Percentiles rank a stretch among this genome's conserved stretches.
Conservation (phyloP, 1,284 basidiomycete genomes). For the Naganishia sp. region DNA sequence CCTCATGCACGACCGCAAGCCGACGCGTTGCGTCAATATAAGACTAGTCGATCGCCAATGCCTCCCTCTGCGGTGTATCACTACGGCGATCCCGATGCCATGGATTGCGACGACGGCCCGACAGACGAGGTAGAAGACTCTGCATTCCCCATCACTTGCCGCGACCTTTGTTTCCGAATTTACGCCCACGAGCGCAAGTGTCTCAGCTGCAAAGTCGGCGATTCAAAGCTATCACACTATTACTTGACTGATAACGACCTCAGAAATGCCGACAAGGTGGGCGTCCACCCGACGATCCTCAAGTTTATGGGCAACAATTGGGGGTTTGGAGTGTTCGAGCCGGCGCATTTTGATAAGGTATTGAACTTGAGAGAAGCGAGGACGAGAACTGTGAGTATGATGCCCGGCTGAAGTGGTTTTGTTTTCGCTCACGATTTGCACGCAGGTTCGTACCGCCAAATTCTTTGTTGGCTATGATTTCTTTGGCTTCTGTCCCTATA, state of each 20-base stretch:
- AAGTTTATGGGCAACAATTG: conserved; percentile 27
- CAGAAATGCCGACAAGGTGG: conserved; percentile 11
- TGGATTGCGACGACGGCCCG: not conserved
- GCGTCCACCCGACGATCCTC: conserved; percentile 15
- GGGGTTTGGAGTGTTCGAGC: conserved; percentile 27
- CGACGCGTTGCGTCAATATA: not conserved
- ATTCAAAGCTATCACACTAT: conserved; percentile 31
- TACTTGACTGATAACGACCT: conserved; percentile 30
- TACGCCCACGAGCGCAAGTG: conserved; percentile 30
- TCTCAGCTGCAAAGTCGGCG: conserved; percentile 29
- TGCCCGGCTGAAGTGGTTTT: not conserved
- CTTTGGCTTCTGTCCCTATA: conserved; percentile 29
- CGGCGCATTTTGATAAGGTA: conserved; percentile 24
- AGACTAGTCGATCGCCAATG: not conserved
- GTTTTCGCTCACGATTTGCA: not conserved
- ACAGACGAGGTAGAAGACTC: conserved; percentile 3
- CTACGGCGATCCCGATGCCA: conserved; percentile 1
- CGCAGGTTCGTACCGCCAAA: conserved; percentile 30
- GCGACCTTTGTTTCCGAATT: conserved; percentile 29
- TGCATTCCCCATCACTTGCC: conserved; percentile 22
- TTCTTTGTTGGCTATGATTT: conserved; percentile 33
- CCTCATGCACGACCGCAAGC: not conserved
- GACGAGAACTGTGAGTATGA: conserved; percentile 16
- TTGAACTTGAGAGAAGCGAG: conserved; percentile 18
- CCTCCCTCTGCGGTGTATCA: conserved; percentile 18